Conservation (phyloP, 768 basidiomycete genomes). For the Tephrocybe sp. region DNA sequence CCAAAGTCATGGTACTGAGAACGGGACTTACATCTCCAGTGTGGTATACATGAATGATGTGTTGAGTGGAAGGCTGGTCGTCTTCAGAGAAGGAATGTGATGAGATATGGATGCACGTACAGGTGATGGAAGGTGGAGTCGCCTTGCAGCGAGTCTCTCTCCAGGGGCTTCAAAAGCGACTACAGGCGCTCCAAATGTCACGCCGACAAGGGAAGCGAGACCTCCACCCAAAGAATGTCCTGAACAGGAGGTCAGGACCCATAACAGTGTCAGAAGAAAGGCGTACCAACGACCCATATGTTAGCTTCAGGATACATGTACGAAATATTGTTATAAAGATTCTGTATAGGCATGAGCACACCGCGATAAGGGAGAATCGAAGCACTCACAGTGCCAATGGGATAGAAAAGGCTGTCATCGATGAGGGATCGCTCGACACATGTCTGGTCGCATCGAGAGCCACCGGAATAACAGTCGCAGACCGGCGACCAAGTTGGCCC, state of each 20-base stretch:
- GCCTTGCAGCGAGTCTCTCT: constrained; percentile 66
- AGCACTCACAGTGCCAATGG: constrained; percentile 71
- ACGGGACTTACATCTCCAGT: constrained; percentile 67
- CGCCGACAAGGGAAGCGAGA: constrained; percentile 78
- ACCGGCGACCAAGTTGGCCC: constrained; percentile 93
- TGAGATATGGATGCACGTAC: constrained; percentile 54
- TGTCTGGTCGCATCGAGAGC: constrained; percentile 73
- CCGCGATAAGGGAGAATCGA: not conserved
- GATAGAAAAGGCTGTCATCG: constrained; percentile 87
- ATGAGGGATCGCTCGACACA: constrained; percentile 80
- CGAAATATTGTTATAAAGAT: constrained; percentile 90
- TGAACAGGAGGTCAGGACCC: not conserved
- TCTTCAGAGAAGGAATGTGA: not conserved
- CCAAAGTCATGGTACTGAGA: not conserved
- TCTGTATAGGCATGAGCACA: constrained; percentile 40
- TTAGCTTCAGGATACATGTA: constrained; percentile 87
- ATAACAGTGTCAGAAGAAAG: not conserved
- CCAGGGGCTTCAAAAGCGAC: constrained; percentile 88
- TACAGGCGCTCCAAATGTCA: constrained; percentile 90
- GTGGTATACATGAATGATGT: constrained; percentile 88
- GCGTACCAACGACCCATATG: constrained; percentile 80
- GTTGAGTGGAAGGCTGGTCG: constrained; percentile 62
- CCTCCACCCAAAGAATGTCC: constrained; percentile 86
- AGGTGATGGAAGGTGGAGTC: constrained; percentile 86
- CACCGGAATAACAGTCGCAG: constrained; percentile 80